Evolutionary conservation across 1,284 basidiomycete genomes (phyloP).

Genomic region (Microbotryomycetes sp.): DNA sequence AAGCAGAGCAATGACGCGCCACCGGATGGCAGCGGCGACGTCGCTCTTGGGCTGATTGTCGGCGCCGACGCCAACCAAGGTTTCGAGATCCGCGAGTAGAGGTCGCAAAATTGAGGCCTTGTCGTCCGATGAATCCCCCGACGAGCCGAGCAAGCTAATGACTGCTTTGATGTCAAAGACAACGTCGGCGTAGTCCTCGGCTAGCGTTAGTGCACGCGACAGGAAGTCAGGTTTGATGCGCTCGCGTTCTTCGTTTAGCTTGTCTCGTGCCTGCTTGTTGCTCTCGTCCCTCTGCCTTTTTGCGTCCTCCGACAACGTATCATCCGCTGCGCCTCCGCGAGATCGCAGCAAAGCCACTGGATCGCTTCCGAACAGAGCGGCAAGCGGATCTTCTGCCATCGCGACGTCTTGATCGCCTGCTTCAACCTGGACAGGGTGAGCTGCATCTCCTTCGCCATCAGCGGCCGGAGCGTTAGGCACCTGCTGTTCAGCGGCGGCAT

Average conservation of each 20-base stretch:
- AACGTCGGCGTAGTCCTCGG: slow-evolving; percentile 77
- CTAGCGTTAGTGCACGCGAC: slow-evolving; percentile 62
- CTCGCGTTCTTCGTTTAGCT: slow-evolving; percentile 61
- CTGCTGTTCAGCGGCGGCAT: slow-evolving; percentile 3
- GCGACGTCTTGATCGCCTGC: slow-evolving; percentile 13
- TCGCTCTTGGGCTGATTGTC: slow-evolving; percentile 15
- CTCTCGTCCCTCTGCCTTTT: slow-evolving; percentile 18
- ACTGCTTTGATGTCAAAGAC: slow-evolving; percentile 79
- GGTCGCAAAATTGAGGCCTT: slow-evolving; percentile 53
- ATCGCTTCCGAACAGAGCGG: background rate
- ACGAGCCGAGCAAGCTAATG: slow-evolving; percentile 13
- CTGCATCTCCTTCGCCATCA: slow-evolving; percentile 13
- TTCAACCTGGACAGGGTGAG: slow-evolving; percentile 7
- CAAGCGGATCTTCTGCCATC: slow-evolving; percentile 17
- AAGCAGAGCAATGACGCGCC: slow-evolving; percentile 35
- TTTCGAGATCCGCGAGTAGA: slow-evolving; percentile 58
- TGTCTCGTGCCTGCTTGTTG: slow-evolving; percentile 38
- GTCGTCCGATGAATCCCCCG: slow-evolving; percentile 56
- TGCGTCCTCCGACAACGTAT: slow-evolving; percentile 4
- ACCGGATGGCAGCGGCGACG: slow-evolving; percentile 21
- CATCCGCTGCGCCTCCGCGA: background rate
- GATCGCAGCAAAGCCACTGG: no score
- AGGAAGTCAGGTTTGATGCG: slow-evolving; percentile 59
- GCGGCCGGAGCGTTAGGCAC: background rate
- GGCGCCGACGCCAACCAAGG: slow-evolving; percentile 21